These are phyloP conservation scores for Pluteus cervinus DNA, from an alignment of 768 basidiomycete species.

Conservation along the genomic window DNA sequence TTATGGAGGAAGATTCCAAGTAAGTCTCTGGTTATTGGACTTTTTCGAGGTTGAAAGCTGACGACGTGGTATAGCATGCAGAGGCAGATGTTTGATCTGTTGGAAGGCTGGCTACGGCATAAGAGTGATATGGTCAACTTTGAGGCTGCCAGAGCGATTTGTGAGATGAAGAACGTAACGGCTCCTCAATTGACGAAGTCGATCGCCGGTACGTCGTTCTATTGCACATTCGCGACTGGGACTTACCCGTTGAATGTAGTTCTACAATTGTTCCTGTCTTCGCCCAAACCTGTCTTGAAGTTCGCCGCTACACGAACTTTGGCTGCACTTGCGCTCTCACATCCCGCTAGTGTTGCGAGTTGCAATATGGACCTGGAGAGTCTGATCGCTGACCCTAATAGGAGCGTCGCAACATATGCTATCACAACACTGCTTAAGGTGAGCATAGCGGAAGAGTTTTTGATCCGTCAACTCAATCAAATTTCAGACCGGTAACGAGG, in stretches of 20 bases:
- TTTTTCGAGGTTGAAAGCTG: background rate
- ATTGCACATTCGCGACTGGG: conserved; percentile 1
- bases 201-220: conserved; percentile 67
- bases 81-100: conserved; percentile 85
- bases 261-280: conserved; percentile 91
- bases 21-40: conserved; percentile 31
- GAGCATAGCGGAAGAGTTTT: conserved; percentile 7
- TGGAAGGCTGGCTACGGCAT: conserved; percentile 94
- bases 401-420: conserved; percentile 96
- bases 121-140: conserved; percentile 99
- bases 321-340: conserved; percentile 78
- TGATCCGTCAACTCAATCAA: conserved; percentile 5
- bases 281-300: conserved; percentile 91
- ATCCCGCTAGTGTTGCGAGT: conserved; percentile 80
- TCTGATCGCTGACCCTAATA: conserved; percentile 91
- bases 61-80: conserved; percentile 55
- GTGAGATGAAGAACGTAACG: conserved; percentile 87
- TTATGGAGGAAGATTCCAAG: conserved; percentile 99
- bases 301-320: conserved; percentile 97
- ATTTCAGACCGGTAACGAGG: conserved; percentile 91
- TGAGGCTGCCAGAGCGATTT: conserved; percentile 95
- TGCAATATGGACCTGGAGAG: conserved; percentile 98
- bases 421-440: conserved; percentile 98
- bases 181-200: conserved; percentile 76
- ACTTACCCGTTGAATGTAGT: conserved; percentile 39